Evolutionary conservation across 495 filamentous ascomycete genomes (phyloP), one percentile per base, ranked within the genome.

Genomic region (Penicillium desertorum): DNA sequence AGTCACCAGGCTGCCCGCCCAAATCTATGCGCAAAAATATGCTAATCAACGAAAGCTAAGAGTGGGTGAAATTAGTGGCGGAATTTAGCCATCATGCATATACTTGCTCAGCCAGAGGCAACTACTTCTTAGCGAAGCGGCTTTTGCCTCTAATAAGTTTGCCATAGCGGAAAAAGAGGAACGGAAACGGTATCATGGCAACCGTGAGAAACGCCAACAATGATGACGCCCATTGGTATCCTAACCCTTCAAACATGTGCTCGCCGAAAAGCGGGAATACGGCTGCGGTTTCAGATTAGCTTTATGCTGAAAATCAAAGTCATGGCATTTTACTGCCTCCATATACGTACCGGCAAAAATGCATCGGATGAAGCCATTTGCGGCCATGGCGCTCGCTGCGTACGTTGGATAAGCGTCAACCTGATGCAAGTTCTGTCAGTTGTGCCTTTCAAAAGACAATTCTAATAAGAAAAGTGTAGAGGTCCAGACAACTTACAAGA

Each of bases 341-440:
- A 27, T 19, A 27, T 42, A 88, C 67, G 78, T 83, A 74, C 87
- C 91, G 44, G 86, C 90, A 74, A 96, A 95, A 49, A 71, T 78
- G 58, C 83, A 86, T 62, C 91, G 76, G 27, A 85, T 79, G 71
- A 93, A 88, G 34, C 80, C 83, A 69, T 96, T 96, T 17, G 88
- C 88, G 17, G 90, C 91, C 52, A 95, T 73, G 5, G 90, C 89
- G 29, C 78, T 84, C 22, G 91, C 91, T 34, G 91, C 91, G 71
- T 92, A 95, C 29, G 85, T 66, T 8, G 91, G 90, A 61, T 93
- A 90, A 12, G 86, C 85, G 66, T 92, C 90, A 36, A 95, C 91
- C 48, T 56, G 29, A 27, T 8, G 25, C 25, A 27, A 27, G 25
- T 27, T 27, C 25, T 32, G 37, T 36, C 29, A 55, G 45, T 39